Conservation (phyloP, 495 filamentous ascomycete species). For the Aspergillus incahuasiensis region DNA sequence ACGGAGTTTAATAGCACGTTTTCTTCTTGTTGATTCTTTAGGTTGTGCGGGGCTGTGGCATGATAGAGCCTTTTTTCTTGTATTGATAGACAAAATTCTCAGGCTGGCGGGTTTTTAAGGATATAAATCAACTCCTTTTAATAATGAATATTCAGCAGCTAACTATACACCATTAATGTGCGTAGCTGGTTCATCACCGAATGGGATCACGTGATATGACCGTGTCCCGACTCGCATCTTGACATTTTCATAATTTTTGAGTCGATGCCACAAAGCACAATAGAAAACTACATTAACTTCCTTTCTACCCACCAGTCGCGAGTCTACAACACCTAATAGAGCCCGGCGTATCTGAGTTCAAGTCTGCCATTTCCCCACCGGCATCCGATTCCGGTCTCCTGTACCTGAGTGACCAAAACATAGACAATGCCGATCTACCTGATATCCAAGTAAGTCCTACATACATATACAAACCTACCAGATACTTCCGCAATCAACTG, state of each 20-base stretch:
- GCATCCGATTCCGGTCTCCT: too few species aligned
- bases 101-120: neutral
- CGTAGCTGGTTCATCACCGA: too few species aligned
- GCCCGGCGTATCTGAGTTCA: neutral
- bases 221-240: neutral
- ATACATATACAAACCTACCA: too few species aligned
- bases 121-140: constrained; percentile 1
- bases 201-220: too few species aligned
- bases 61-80: constrained; percentile 18
- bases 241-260: neutral
- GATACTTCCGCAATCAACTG: too few species aligned
- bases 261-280: too few species aligned
- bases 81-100: constrained; percentile 20
- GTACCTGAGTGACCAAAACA: neutral
- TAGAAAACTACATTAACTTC: too few species aligned
- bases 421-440: constrained; percentile 35
- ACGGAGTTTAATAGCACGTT: constrained; percentile 18
- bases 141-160: too few species aligned
- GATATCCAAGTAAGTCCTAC: constrained; percentile 39
- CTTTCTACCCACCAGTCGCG: too few species aligned
- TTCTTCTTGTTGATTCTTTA: constrained; percentile 4
- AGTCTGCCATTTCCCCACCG: too few species aligned
- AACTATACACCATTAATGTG: too few species aligned
- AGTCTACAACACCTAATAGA: too few species aligned
- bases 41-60: constrained; percentile 9